Conservation (phyloP, 441 rosid species). For the Erysimum cheiri region DNA sequence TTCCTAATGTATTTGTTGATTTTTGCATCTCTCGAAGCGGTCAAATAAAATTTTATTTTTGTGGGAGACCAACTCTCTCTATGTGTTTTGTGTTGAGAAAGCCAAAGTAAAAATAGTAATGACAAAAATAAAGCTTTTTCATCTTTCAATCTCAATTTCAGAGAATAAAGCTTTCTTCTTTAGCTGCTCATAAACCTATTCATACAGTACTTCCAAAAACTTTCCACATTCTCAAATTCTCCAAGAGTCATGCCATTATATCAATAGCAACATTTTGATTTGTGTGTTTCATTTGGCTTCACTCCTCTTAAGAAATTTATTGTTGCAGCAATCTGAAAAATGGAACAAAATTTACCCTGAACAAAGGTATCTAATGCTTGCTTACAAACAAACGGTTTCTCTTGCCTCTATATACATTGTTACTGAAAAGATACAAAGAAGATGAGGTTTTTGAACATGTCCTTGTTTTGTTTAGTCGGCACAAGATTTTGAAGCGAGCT, state of each 20-base stretch:
- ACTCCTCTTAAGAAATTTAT: constrained; percentile 16
- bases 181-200: not conserved
- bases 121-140: not conserved
- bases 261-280: not conserved
- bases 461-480: constrained; percentile 25
- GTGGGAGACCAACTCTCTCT: too few relatives aligned
- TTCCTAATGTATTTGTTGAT: not conserved
- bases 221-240: not conserved
- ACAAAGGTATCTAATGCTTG: constrained; percentile 29
- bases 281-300: constrained; percentile 4
- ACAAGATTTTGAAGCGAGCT: constrained; percentile 37
- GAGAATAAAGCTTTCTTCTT: not conserved
- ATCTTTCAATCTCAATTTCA: too few relatives aligned
- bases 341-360: constrained; percentile 34
- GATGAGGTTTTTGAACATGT: constrained; percentile 1
- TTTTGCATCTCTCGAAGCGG: not conserved
- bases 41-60: not conserved
- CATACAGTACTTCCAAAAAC: not conserved
- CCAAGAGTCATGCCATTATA: not conserved
- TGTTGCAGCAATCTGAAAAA: constrained; percentile 29
- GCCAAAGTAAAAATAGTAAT: not conserved
- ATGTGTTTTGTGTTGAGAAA: not conserved
- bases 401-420: constrained; percentile 34
- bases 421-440: constrained; percentile 26
- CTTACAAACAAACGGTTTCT: constrained; percentile 25